These are phyloP conservation scores for Clitoria ternatea DNA, from an alignment of 306 rosid genomes.

Conservation along the genomic window DNA sequence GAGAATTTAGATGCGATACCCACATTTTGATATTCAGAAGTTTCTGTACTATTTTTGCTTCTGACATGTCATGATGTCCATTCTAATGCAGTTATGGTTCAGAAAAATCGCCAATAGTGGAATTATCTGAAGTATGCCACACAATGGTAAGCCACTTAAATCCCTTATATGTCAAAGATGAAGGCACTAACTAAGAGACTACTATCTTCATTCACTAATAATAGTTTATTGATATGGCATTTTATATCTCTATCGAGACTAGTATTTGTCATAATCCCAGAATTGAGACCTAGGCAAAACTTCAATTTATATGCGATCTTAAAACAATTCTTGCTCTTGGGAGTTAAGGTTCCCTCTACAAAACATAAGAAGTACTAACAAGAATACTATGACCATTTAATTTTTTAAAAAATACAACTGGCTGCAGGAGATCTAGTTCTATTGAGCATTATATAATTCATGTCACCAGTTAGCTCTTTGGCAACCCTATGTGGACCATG, in stretches of 20 bases:
- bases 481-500: neutral
- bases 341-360: neutral
- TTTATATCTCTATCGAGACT: slow-evolving; percentile 4
- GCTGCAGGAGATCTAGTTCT: neutral
- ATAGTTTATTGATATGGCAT: neutral
- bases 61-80: slow-evolving; percentile 22
- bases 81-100: slow-evolving; percentile 78
- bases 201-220: neutral
- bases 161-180: slow-evolving; percentile 3
- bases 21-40: slow-evolving; percentile 1
- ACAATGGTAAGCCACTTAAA: slow-evolving; percentile 55
- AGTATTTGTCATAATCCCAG: neutral
- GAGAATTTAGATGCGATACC: slow-evolving; percentile 15
- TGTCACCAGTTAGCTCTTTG: neutral
- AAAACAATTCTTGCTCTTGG: neutral
- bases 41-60: slow-evolving; percentile 1
- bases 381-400: neutral
- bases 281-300: slow-evolving; percentile 3
- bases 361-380: neutral
- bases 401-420: neutral
- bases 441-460: neutral
- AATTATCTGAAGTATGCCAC: slow-evolving; percentile 80
- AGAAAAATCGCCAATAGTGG: slow-evolving; percentile 67
- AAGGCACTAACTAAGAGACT: neutral
- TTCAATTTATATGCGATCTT: neutral